Evolutionary conservation across 805 yeast genomes (phyloP).

Genomic region (Metschnikowia vanudenii): DNA sequence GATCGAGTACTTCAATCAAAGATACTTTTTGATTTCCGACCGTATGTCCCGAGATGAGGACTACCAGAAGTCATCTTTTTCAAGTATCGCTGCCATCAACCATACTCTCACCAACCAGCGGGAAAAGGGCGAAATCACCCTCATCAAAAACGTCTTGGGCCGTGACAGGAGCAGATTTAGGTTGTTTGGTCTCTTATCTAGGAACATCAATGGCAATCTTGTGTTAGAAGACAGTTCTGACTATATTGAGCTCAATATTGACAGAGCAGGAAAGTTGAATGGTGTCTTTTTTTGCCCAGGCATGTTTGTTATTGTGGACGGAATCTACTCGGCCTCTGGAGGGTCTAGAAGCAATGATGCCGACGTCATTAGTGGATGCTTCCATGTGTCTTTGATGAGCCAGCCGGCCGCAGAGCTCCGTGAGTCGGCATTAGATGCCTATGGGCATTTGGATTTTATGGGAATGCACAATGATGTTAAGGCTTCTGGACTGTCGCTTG

Average conservation of each 20-base stretch:
- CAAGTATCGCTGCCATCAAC: slow-evolving; percentile 44
- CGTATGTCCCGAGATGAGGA: slow-evolving; percentile 71
- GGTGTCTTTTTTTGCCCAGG: slow-evolving; percentile 74
- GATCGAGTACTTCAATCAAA: slow-evolving; percentile 45
- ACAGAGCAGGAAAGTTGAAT: slow-evolving; percentile 58
- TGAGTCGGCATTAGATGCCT: slow-evolving; percentile 60
- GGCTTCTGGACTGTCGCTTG: slow-evolving; percentile 18
- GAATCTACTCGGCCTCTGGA: slow-evolving; percentile 71
- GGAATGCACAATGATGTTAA: slow-evolving; percentile 36
- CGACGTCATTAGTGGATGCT: slow-evolving; percentile 43
- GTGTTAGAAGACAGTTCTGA: slow-evolving; percentile 82
- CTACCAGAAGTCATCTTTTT: slow-evolving; percentile 55
- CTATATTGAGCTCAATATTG: slow-evolving; percentile 61
- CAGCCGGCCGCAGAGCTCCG: slow-evolving; percentile 90
- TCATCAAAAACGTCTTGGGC: slow-evolving; percentile 83
- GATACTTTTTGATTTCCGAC: slow-evolving; percentile 67
- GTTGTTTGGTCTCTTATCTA: slow-evolving; percentile 71
- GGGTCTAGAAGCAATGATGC: slow-evolving; percentile 35
- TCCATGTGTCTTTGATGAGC: slow-evolving; percentile 71
- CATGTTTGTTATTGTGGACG: slow-evolving; percentile 77
- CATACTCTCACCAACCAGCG: slow-evolving; percentile 17
- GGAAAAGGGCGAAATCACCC: slow-evolving; percentile 47
- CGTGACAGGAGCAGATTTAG: slow-evolving; percentile 74
- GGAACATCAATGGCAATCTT: slow-evolving; percentile 64
- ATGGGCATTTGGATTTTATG: slow-evolving; percentile 75